phyloP scores from a whole-genome alignment of 345 rosid genomes.

The Hevea brasiliensis region DNA sequence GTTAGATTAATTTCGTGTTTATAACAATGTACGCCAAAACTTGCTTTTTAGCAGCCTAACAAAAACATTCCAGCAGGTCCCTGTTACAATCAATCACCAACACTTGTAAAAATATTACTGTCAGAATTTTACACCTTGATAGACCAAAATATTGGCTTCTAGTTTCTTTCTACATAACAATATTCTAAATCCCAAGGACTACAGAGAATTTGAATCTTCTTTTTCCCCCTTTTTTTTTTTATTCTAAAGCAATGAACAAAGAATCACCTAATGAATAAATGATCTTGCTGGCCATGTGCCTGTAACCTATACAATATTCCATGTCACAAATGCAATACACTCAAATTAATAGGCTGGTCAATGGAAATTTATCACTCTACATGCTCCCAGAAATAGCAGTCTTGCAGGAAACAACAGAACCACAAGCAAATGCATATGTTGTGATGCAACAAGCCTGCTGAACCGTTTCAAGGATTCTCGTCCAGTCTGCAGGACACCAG shows the following conservation, averaged over 20 bases:
- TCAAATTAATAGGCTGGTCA: conserved; percentile 9
- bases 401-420: conserved; percentile 68
- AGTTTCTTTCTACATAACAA: neutral
- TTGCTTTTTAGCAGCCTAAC: neutral
- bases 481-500: conserved; percentile 60
- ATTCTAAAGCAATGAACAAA: conserved; percentile 43
- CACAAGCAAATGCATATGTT: conserved; percentile 79
- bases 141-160: conserved; percentile 1
- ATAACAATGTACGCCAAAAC: conserved; percentile 4
- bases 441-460: conserved; percentile 70
- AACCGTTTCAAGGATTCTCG: conserved; percentile 65
- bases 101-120: too few species aligned
- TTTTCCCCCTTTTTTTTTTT: neutral
- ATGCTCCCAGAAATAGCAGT: conserved; percentile 59
- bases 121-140: neutral
- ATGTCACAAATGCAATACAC: neutral
- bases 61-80: neutral
- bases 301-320: conserved; percentile 25
- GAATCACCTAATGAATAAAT: conserved; percentile 36
- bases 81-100: too few species aligned
- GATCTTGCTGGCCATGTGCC: conserved; percentile 25
- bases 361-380: conserved; percentile 38
- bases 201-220: conserved; percentile 6
- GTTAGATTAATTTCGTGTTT: neutral
- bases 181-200: neutral